Evolutionary conservation across 2,329 filamentous ascomycete species (phyloP).

Genomic region (Arthrocladium fulminans): DNA sequence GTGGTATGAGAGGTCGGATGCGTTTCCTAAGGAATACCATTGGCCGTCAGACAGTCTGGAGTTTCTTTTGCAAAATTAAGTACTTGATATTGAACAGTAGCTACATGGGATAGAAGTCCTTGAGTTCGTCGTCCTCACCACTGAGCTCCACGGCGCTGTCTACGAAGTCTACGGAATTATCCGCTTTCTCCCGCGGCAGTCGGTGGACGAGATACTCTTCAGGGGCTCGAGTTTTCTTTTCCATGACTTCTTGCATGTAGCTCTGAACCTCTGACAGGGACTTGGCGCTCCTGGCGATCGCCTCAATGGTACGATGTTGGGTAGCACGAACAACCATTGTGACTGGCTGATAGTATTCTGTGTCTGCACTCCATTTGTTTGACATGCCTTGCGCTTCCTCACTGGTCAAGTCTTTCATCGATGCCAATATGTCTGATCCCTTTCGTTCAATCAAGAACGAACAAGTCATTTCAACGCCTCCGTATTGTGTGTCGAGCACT

Average conservation of each 20-base stretch:
- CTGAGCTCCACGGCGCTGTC: slow-evolving; percentile 23
- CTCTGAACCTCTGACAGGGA: slow-evolving; percentile 44
- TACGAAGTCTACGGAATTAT: slow-evolving; percentile 13
- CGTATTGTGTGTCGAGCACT: slow-evolving; percentile 33
- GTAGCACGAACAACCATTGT: slow-evolving; percentile 50
- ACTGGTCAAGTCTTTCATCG: slow-evolving; percentile 1
- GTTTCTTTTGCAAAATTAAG: too few species aligned
- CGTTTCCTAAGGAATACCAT: too few species aligned
- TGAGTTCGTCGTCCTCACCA: slow-evolving; percentile 22
- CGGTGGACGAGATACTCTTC: slow-evolving; percentile 48
- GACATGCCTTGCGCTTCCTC: slow-evolving; percentile 4
- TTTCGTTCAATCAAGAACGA: slow-evolving; percentile 40
- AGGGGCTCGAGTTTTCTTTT: slow-evolving; percentile 46
- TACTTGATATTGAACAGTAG: too few species aligned
- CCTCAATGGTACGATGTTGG: slow-evolving; percentile 45
- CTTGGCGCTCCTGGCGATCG: slow-evolving; percentile 48
- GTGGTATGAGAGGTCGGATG: too few species aligned
- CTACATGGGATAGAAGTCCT: slow-evolving; percentile 15
- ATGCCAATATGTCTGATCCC: slow-evolving; percentile 19
- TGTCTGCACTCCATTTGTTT: slow-evolving; percentile 16
- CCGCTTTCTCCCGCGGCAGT: slow-evolving; percentile 37
- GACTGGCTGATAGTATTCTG: slow-evolving; percentile 43
- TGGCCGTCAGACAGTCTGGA: too few species aligned
- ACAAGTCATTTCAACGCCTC: slow-evolving; percentile 34
- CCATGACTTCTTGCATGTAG: slow-evolving; percentile 51